Conservation (phyloP, 257 asterid species). For the Solanum appendiculatum region DNA sequence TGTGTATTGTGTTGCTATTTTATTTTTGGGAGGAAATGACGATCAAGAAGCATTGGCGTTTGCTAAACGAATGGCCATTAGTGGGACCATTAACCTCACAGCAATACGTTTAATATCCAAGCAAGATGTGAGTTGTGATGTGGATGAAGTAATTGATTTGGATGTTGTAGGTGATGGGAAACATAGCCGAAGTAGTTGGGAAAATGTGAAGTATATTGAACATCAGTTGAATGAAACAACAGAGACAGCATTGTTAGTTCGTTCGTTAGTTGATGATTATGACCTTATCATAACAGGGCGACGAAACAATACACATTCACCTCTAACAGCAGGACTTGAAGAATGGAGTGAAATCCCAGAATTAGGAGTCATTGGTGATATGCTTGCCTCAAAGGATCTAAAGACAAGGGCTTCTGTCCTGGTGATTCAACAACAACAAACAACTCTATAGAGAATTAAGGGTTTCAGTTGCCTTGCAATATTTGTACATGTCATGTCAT, state of each 20-base stretch:
- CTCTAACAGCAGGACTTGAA: constrained; percentile 8
- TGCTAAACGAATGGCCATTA: constrained; percentile 12
- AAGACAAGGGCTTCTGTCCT: constrained; percentile 10
- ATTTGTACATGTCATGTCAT: neutral
- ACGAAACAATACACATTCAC: neutral
- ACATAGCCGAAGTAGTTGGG: constrained; percentile 2
- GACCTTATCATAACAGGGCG: constrained; percentile 18
- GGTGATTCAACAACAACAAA: constrained; percentile 16
- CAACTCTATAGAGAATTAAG: neutral
- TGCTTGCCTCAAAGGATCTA: constrained; percentile 8
- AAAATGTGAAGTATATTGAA: constrained; percentile 8
- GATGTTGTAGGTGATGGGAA: constrained; percentile 3
- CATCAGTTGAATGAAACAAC: neutral
- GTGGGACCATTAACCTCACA: neutral
- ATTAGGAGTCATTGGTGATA: constrained; percentile 13
- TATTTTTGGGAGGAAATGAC: constrained; percentile 17
- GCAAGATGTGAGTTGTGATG: neutral
- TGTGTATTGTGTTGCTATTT: neutral
- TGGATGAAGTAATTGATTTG: neutral
- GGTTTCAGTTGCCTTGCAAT: neutral
- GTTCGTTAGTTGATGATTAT: constrained; percentile 5
- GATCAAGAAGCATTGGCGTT: constrained; percentile 7
- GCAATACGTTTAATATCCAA: neutral
- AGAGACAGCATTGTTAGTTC: neutral
- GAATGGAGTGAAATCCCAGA: constrained; percentile 23